Evolutionary conservation across 1,139 yeast species (phyloP).

Genomic region (Hemisphaericaspora xylofermentans): DNA sequence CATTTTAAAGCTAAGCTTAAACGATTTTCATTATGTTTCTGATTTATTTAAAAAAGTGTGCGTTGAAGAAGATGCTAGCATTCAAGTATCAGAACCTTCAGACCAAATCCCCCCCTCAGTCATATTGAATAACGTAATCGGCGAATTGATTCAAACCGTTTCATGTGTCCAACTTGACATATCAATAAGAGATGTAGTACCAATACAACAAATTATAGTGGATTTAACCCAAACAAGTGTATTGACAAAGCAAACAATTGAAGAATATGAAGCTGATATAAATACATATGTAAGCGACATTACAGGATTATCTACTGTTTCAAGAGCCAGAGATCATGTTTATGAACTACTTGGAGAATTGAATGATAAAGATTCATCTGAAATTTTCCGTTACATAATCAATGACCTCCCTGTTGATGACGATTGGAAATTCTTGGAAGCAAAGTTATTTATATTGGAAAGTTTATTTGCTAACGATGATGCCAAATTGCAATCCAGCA

Average conservation of each 20-base stretch:
- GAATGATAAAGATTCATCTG: slow-evolving; percentile 33
- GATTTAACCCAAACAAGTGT: slow-evolving; percentile 25
- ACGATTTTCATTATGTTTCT: slow-evolving; percentile 23
- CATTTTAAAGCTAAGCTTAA: slow-evolving; percentile 17
- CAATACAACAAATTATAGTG: slow-evolving; percentile 19
- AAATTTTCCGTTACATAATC: slow-evolving; percentile 24
- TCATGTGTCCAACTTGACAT: slow-evolving; percentile 29
- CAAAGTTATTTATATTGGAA: slow-evolving; percentile 40
- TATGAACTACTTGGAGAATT: slow-evolving; percentile 50
- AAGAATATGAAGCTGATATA: slow-evolving; percentile 50
- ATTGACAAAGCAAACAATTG: slow-evolving; percentile 28
- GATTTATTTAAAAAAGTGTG: slow-evolving; percentile 15
- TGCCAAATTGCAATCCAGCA: slow-evolving; percentile 20
- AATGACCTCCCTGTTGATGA: slow-evolving; percentile 15
- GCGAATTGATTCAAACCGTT: slow-evolving; percentile 27
- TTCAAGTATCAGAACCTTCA: not conserved
- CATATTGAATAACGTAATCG: slow-evolving; percentile 14
- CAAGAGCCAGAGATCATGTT: slow-evolving; percentile 53
- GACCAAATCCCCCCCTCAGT: slow-evolving; percentile 8
- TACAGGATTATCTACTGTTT: slow-evolving; percentile 56
- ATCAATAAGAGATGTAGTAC: slow-evolving; percentile 15
- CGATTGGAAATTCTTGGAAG: slow-evolving; percentile 34
- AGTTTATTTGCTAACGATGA: slow-evolving; percentile 49
- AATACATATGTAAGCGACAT: slow-evolving; percentile 72
- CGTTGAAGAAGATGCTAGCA: slow-evolving; percentile 1